Percentiles rank a stretch among this genome's conserved stretches.
These are phyloP conservation scores for Kalanchoe fedtschenkoi DNA, from an alignment of 164 flowering plant species.

Conservation along the genomic window DNA sequence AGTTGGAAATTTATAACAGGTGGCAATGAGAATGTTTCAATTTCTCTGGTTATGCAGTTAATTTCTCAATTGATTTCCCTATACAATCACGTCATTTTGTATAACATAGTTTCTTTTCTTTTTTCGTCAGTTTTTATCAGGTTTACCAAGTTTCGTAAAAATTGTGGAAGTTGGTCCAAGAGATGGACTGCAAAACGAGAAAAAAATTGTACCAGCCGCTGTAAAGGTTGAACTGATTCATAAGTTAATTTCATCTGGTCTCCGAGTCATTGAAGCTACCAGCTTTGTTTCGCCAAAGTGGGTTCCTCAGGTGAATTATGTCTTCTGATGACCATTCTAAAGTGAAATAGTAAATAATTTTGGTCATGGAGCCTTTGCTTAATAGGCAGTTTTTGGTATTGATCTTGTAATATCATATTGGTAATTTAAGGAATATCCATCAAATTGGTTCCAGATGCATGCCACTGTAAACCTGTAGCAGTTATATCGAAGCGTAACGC, in stretches of 20 bases:
- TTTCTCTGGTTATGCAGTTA: neutral
- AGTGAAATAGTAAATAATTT: neutral
- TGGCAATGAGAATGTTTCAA: too few species aligned
- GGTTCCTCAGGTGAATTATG: slow-evolving; percentile 84
- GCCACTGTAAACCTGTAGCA: too few species aligned
- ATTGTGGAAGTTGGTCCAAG: slow-evolving; percentile 99
- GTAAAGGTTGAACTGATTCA: slow-evolving; percentile 77
- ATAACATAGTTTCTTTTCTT: slow-evolving; percentile 7
- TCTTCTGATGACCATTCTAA: neutral
- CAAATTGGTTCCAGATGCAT: too few species aligned
- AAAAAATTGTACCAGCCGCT: slow-evolving; percentile 66
- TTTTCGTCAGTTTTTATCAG: slow-evolving; percentile 41
- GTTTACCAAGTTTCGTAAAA: slow-evolving; percentile 74
- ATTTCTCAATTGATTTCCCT: neutral
- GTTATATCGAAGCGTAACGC: too few species aligned
- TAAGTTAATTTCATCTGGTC: slow-evolving; percentile 63
- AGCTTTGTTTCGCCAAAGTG: slow-evolving; percentile 99
- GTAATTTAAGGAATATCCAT: neutral
- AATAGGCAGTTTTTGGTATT: neutral
- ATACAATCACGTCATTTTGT: neutral
- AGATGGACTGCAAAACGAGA: slow-evolving; percentile 98
- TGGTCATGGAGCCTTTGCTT: neutral
- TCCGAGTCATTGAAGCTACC: slow-evolving; percentile 89
- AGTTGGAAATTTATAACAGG: neutral
- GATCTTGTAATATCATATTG: too few species aligned